Base-by-base conservation (phyloP, 495 filamentous ascomycete genomes). In the Aspergillus affinis region DNA sequence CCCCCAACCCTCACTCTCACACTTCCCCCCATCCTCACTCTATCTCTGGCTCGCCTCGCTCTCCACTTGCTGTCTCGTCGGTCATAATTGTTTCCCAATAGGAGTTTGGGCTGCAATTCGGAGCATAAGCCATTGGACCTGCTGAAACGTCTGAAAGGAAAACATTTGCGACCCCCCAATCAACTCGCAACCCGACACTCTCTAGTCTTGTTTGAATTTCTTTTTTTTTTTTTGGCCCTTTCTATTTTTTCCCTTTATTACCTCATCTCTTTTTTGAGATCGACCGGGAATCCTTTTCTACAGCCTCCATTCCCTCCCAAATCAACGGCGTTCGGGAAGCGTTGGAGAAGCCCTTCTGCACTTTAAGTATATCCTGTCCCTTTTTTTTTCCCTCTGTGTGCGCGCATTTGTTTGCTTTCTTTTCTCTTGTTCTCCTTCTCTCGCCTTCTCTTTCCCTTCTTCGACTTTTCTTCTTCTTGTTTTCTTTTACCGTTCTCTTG, bases 51-150 rank as follows among this genome's bases (percentile, higher is more conserved):
- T 46, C 51, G 27, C 48, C 54, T 54, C 54, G 29, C 52, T 47
- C 54, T 30, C 32, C 48, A 21, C 48, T 51, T 19, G 23, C 47
- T 54, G 23, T 26, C 27, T 54, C 48, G 21, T 19, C 36, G 44
- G 36, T 48, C 30, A 27, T 46, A 44, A 56, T 56, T 56, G 54
- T 20, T 18, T 56, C 54, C 54, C 54, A 56, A 56, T 56, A 56
- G 26, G 21, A 54, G 32, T 56, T 56, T 48, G 54, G 54, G 54
- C 54, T 56, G 44, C 54, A 56, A 56, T 47, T 56, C 54, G 54
- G 54, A 56, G 54, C 41, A 32, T 56, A 56, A 56, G 54, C 26
- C 23, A 54, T 54, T 54, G 52, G 52, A 46, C 26, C 18, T 54
- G 20, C 36, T 41, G 36, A 41, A 41, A 41, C 36, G 36, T 41